Base-by-base conservation (phyloP, 805 yeast species). In the Lipomyces yamanashiensis region DNA sequence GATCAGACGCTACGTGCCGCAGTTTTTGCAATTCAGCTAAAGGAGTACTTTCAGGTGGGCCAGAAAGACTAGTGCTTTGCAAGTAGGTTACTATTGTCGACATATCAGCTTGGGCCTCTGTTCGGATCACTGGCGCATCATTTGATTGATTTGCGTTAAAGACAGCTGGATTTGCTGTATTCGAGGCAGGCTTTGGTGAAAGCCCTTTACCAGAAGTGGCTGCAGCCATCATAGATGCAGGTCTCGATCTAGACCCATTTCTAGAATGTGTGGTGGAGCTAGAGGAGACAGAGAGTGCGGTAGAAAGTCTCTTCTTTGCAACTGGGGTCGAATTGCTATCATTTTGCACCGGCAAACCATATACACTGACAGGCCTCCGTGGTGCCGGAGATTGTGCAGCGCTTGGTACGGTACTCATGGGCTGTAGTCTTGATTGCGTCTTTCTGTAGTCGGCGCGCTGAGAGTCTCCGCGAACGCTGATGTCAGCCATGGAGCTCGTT, bases 1-100 rank as follows among this genome's bases (percentile, higher is more conserved):
- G 61, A 44, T 62, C 67, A 6, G 54, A 23, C 2, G 68, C 67
- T 10, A 52, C 59, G 28, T 37, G 55, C 7, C 67, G 61, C 13
- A 59, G 43, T 40, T 47, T 48, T 52, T 48, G 56, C 36, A 60
- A 23, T 19, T 59, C 58, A 1, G 51, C 59, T 43, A 55, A 28
- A 34, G 52, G 45, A 5, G 45, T 47, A 45, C 34, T 44, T 17
- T 43, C 40, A 13, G 47, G 59, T 37, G 45, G 51, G n/a, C 17
- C 58, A 12, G 51, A 45, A 12, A 44, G 7, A 44, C 19, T 45
- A 12, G 39, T 44, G n/a, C 39, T 37, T 17, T 43, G 58, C 10
- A 54, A n/a, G n/a, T 54, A 36, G 17, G 58, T 44, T 15, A 44
- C 51, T 7, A 43, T 37, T 15, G 41, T 13, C 17, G 63, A 34